These are phyloP conservation scores for Podospora sp. DNA, from an alignment of 495 filamentous ascomycete species.

Conservation along the genomic window DNA sequence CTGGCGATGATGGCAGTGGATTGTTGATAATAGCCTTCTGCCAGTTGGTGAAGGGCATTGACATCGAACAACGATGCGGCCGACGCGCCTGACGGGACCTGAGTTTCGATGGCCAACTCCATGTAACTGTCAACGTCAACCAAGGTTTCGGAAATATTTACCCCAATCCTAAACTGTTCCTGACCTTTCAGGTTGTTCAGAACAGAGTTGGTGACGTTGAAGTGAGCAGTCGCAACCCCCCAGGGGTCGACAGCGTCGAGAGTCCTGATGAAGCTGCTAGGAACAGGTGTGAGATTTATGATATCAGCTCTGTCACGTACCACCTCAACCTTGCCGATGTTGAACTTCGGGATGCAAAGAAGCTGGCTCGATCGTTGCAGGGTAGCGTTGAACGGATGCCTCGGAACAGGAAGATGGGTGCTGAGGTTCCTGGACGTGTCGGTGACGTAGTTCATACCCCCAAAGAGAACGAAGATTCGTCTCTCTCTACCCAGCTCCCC, in stretches of 20 bases:
- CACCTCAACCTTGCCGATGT: slow-evolving; percentile 16
- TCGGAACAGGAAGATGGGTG: not conserved
- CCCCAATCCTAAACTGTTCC: not conserved
- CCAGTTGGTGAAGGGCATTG: slow-evolving; percentile 3
- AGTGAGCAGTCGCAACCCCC: slow-evolving; percentile 8
- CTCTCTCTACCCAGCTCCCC: not conserved
- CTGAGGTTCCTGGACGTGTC: slow-evolving; percentile 2
- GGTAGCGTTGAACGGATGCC: not conserved
- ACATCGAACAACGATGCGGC: not conserved
- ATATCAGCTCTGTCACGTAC: slow-evolving; percentile 9
- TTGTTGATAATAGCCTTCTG: slow-evolving; percentile 4
- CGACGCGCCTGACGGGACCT: not conserved
- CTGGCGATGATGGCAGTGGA: slow-evolving; percentile 11
- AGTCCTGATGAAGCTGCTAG: not conserved
- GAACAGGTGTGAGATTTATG: slow-evolving; percentile 2
- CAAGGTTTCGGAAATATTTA: not conserved
- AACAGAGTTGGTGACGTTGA: not conserved
- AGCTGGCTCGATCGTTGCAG: slow-evolving; percentile 15
- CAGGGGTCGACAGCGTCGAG: slow-evolving; percentile 14
- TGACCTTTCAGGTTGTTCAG: not conserved
- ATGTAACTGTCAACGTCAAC: not conserved
- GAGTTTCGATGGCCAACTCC: not conserved
- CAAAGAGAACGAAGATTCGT: slow-evolving; percentile 14
- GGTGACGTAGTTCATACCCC: not conserved
- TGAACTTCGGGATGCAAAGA: slow-evolving; percentile 14